Base-by-base conservation (phyloP, 768 basidiomycete genomes). In the Pleurotus sapidus region DNA sequence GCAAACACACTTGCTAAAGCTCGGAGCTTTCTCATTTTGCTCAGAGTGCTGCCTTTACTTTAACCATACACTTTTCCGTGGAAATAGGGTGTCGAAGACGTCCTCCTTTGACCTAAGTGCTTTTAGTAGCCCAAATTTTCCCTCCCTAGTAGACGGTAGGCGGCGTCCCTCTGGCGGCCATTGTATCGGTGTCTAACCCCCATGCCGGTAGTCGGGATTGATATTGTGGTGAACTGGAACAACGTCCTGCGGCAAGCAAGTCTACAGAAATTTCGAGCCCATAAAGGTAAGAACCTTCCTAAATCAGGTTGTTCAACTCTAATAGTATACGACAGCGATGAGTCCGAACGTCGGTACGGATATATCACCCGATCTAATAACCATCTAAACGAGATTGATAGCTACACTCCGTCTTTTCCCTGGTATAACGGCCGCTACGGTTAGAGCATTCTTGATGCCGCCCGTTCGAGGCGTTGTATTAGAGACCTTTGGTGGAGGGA, bases 401-500 rank as follows among this genome's bases (percentile, higher is more conserved):
- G 92, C 89, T 11, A 88, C 87, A 20, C 72, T 95, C 27, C 88
- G 93, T 20, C 75, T 96, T 2, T 96, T 95, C 63, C 93, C 93
- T 4, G 94, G 94, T 17, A 93, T 96, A 59, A 85, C 88, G 12
- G 79, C 83, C 0, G 75, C 82, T 8, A 91, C 90, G 3, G 74
- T 95, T 47, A 84, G 77, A 15, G 87, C 89, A 3, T 95, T 95
- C 67, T 80, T 93, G 14, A 78, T 76, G 48, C 84, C 88, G 9
- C 88, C 89, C 3, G 83, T 87, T 6, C 82, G 80, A 27, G 95
- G 94, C 3, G 87, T 95, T 2, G 88, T 98, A 8, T 76, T 98
- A 1, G 92, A 96, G 68, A 93, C 91, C 2, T 98, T 92, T 68
- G 95, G 95, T 5, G 87, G 93, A 1, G 95, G 95, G 0, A 98